Conservation (phyloP, 257 asterid species). For the Verbena officinalis region DNA sequence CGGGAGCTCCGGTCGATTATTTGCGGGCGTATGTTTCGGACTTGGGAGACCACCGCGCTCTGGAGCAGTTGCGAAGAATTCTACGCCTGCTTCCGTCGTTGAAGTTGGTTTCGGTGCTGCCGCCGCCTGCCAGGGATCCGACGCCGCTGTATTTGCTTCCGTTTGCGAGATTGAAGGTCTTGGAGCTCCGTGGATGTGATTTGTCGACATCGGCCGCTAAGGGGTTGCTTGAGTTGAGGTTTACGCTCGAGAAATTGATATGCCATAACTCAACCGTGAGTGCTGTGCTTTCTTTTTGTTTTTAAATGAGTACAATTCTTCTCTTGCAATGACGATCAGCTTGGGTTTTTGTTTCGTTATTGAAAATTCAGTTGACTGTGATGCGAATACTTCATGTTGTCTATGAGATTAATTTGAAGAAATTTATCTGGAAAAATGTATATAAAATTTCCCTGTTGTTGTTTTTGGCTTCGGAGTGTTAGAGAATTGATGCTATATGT, state of each 20-base stretch:
- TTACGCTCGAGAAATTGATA: constrained; percentile 87
- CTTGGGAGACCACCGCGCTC: constrained; percentile 96
- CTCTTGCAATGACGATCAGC: constrained; percentile 22
- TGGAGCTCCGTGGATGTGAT: constrained; percentile 96
- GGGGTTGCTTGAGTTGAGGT: constrained; percentile 84
- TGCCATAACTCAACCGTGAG: constrained; percentile 94
- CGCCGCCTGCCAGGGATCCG: constrained; percentile 80
- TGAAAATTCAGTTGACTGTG: not conserved
- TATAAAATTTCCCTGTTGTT: not conserved
- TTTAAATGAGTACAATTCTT: not conserved
- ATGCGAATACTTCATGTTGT: constrained; percentile 13
- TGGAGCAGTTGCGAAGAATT: constrained; percentile 87
- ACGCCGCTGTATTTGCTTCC: constrained; percentile 76
- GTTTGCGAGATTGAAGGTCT: constrained; percentile 69
- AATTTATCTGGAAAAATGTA: not conserved
- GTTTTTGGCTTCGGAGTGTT: constrained; percentile 1
- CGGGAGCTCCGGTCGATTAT: constrained; percentile 97
- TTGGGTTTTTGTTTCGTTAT: constrained; percentile 15
- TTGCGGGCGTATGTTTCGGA: constrained; percentile 95
- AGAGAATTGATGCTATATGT: not conserved
- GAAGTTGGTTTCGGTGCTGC: constrained; percentile 79
- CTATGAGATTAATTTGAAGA: not conserved
- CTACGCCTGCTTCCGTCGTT: constrained; percentile 73
- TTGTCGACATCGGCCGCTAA: constrained; percentile 80
- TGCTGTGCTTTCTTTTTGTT: constrained; percentile 6